These are phyloP conservation scores for Ceratocystis papillata DNA, from an alignment of 2,329 filamentous ascomycete species.

Conservation along the genomic window DNA sequence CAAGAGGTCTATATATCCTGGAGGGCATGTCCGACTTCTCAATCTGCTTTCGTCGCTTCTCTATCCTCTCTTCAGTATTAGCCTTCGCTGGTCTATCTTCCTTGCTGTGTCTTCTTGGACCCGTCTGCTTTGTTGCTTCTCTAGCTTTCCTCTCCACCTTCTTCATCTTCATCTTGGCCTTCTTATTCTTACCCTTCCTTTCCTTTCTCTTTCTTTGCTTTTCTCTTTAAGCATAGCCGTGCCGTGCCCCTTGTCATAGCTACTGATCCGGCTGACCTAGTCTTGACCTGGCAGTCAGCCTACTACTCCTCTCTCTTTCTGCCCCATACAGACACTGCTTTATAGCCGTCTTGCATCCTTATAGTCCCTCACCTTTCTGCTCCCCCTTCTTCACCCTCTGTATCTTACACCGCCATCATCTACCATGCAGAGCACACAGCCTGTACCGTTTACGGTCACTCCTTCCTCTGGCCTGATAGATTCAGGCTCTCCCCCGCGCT, in stretches of 20 bases:
- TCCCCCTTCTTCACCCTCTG: not conserved
- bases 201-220: not conserved
- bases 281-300: not conserved
- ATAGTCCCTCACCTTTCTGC: not conserved
- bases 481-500: conserved; percentile 3
- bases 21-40: not conserved
- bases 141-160: not conserved
- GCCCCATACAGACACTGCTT: not conserved
- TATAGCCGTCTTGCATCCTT: not conserved
- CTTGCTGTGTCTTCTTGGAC: not conserved
- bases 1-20: conserved; percentile 3
- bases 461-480: not conserved
- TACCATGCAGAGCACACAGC: not conserved
- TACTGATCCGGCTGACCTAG: not conserved
- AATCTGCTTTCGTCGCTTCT: not conserved
- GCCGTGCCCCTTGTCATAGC: not conserved
- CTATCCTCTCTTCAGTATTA: too few relatives aligned
- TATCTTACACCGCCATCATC: not conserved
- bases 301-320: not conserved
- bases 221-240: not conserved
- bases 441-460: not conserved
- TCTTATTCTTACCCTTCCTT: not conserved
- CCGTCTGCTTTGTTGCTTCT: not conserved
- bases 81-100: not conserved
- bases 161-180: not conserved